These are phyloP conservation scores for Microbotryum scabiosae DNA, from an alignment of 1,284 basidiomycete genomes.

Conservation along the genomic window DNA sequence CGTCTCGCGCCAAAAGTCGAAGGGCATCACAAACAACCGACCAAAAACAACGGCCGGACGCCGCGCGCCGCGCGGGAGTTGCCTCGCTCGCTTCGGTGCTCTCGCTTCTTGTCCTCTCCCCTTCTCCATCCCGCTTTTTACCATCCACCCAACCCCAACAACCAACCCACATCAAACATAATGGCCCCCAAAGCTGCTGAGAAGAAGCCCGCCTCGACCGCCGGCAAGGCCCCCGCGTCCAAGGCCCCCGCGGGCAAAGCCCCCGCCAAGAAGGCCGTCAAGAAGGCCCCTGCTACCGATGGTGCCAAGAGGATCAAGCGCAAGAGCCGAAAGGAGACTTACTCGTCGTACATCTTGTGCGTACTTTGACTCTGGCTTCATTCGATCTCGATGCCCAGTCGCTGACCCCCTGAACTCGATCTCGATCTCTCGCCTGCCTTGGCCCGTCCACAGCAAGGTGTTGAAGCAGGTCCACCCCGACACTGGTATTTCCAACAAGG, in stretches of 20 bases:
- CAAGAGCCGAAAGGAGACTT: slow-evolving; percentile 50
- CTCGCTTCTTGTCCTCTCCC: neutral
- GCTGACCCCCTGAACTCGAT: too few species aligned
- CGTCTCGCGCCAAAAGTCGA: too few species aligned
- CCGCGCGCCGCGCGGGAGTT: too few species aligned
- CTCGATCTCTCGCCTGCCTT: too few species aligned
- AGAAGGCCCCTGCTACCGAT: slow-evolving; percentile 45
- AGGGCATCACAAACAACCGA: too few species aligned
- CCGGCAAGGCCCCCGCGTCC: slow-evolving; percentile 49
- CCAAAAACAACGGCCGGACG: too few species aligned
- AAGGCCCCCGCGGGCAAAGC: slow-evolving; percentile 68
- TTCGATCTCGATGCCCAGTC: too few species aligned
- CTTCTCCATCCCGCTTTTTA: neutral
- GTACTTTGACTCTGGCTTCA: too few species aligned
- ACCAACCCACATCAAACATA: slow-evolving; percentile 43
- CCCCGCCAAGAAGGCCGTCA: slow-evolving; percentile 58
- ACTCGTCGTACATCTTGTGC: slow-evolving; percentile 27
- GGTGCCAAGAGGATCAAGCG: slow-evolving; percentile 83
- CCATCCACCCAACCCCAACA: neutral
- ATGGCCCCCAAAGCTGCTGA: slow-evolving; percentile 43
- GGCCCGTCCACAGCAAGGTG: slow-evolving; percentile 43
- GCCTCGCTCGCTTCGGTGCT: too few species aligned
- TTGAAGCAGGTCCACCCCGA: slow-evolving; percentile 91
- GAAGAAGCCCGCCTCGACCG: slow-evolving; percentile 41
- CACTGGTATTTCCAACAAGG: slow-evolving; percentile 95